These are phyloP conservation scores for Erythrobasidium hasegawianum DNA, from an alignment of 1,284 basidiomycete species.

Conservation along the genomic window DNA sequence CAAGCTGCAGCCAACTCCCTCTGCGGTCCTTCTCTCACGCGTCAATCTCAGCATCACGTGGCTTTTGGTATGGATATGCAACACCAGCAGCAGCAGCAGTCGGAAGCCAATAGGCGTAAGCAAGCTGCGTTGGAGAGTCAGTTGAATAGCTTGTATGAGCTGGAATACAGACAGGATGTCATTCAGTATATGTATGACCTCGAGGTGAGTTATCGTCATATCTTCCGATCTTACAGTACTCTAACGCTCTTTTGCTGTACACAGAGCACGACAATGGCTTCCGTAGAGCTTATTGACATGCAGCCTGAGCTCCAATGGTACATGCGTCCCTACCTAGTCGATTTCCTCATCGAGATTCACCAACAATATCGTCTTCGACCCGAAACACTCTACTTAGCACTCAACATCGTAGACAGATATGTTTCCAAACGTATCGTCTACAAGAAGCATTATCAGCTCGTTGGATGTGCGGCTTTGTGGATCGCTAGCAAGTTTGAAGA, in stretches of 20 bases:
- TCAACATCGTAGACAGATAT: slow-evolving; percentile 99
- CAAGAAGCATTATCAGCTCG: slow-evolving; percentile 98
- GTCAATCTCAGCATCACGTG: neutral
- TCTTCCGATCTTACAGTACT: neutral
- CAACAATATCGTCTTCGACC: slow-evolving; percentile 93
- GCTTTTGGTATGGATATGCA: neutral
- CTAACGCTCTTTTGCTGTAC: neutral
- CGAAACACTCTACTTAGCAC: slow-evolving; percentile 94
- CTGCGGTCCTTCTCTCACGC: neutral
- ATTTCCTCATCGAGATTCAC: slow-evolving; percentile 98
- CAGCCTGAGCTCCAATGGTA: slow-evolving; percentile 66
- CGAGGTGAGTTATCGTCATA: slow-evolving; percentile 67
- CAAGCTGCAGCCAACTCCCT: neutral
- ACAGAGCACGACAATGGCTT: slow-evolving; percentile 79
- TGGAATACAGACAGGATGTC: slow-evolving; percentile 93
- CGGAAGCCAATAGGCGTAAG: slow-evolving; percentile 11
- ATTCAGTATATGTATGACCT: slow-evolving; percentile 89
- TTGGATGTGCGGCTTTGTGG: slow-evolving; percentile 94
- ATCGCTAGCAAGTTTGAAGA: slow-evolving; percentile 99
- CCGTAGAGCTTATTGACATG: slow-evolving; percentile 91
- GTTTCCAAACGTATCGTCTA: slow-evolving; percentile 97
- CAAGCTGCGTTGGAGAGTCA: slow-evolving; percentile 45
- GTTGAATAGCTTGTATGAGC: slow-evolving; percentile 60
- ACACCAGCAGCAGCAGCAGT: slow-evolving; percentile 6
- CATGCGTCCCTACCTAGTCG: slow-evolving; percentile 98